These are phyloP conservation scores for Penicillium simplicissimum DNA, from an alignment of 495 filamentous ascomycete genomes.

Conservation along the genomic window DNA sequence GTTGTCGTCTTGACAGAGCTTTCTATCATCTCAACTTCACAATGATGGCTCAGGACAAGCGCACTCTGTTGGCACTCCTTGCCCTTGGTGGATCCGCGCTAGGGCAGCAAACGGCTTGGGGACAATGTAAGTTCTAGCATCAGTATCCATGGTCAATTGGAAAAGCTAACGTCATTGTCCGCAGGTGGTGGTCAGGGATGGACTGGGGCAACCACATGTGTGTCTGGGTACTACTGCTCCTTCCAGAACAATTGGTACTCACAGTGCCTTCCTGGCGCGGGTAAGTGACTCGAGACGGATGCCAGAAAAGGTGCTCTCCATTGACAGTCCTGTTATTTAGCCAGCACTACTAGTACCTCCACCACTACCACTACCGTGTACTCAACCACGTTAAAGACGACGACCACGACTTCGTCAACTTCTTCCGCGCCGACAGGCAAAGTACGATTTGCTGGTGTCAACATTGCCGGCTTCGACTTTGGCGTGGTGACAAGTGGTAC, in stretches of 20 bases:
- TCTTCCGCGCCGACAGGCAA: neutral
- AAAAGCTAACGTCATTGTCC: neutral
- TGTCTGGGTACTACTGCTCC: neutral
- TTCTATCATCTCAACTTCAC: neutral
- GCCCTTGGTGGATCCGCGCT: neutral
- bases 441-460: conserved; percentile 3
- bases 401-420: neutral
- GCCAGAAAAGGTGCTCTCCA: neutral
- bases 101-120: neutral
- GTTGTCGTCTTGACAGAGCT: too few relatives aligned
- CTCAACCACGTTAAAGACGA: neutral
- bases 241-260: neutral
- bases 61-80: neutral
- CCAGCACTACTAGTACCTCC: neutral
- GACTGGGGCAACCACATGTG: neutral
- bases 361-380: neutral
- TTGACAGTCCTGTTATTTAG: neutral
- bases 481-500: neutral
- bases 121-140: neutral
- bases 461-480: conserved; percentile 3
- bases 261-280: neutral
- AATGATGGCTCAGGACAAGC: neutral
- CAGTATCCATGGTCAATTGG: neutral
- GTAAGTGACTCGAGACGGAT: neutral
- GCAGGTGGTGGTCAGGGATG: neutral